Evolutionary conservation across 768 basidiomycete genomes (phyloP), one percentile per base, ranked within the genome.

Genomic region (Tylopilus sp.): DNA sequence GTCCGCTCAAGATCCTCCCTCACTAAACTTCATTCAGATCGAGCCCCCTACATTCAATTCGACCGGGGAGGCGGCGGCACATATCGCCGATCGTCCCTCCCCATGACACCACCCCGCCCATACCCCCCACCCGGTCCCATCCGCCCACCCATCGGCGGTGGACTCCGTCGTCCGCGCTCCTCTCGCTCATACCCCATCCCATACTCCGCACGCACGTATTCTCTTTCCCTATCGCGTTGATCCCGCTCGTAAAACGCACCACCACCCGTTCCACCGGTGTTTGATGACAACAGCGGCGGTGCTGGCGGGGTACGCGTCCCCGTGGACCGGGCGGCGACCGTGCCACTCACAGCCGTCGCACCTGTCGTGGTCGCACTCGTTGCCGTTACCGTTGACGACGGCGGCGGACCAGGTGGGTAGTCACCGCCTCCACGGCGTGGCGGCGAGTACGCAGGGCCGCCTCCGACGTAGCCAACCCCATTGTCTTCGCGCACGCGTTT

Each of bases 401-500:
- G 57, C 0, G 56, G 66, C 10, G 58, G 55, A 4, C 62, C 57
- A 4, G 67, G 20, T 6, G 45, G 48, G 9, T 69, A 68, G 3
- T 67, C 65, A 17, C 25, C 40, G 7, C 18, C 44, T 22, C 71
- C 44, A 23, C 71, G 61, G 17, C 70, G 59, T 4, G 64, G 58
- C 1, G 69, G 65, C 2, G 71, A 65, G 54, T 76, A 75, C 15
- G 38, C 42, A 21, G 44, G 15, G 1, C 53, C 47, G 22, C 21
- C 44, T 3, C 53, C 47, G 6, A 25, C 31, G 49, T 58, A 59
- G 3, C 52, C 52, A 18, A 62, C 55, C 25, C 71, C 72, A 3
- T 40, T 55, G 26, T 80, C 78, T n/a, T 79, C 78, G 2, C 78
- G 70, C 1, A 68, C 38, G 31, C 79, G 68, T 48, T 79, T 80